Conservation (phyloP, 1,139 yeast genomes). For the Lodderomyces margitis region DNA sequence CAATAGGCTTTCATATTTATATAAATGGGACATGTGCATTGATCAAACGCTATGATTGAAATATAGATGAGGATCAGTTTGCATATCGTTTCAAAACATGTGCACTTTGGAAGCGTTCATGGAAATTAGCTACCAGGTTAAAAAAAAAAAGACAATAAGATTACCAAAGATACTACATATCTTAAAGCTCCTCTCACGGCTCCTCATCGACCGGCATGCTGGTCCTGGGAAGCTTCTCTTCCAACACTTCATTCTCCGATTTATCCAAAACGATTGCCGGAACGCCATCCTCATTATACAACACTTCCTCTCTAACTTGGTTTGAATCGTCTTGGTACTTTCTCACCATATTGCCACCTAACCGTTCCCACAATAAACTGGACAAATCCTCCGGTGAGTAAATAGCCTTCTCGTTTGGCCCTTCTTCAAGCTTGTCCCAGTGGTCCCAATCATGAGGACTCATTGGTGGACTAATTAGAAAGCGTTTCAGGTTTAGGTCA, state of each 20-base stretch:
- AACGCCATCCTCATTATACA: constrained; percentile 36
- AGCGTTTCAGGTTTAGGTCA: constrained; percentile 38
- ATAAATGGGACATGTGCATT: too few species aligned
- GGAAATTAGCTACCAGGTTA: too few species aligned
- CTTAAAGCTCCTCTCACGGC: too few species aligned
- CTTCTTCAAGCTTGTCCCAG: constrained; percentile 44
- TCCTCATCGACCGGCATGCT: constrained; percentile 20
- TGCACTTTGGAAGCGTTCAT: too few species aligned
- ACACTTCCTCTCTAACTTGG: constrained; percentile 16
- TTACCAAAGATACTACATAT: too few species aligned
- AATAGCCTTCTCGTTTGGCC: constrained; percentile 37
- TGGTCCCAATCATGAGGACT: constrained; percentile 52
- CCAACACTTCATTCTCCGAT: constrained; percentile 13
- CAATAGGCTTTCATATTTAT: too few species aligned
- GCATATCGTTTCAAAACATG: too few species aligned
- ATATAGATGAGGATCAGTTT: too few species aligned
- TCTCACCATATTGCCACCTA: constrained; percentile 41
- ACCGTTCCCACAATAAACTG: constrained; percentile 45
- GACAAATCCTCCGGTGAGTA: constrained; percentile 42
- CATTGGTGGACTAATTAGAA: constrained; percentile 48
- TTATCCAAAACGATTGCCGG: constrained; percentile 41
- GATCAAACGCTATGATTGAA: too few species aligned
- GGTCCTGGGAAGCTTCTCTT: constrained; percentile 15
- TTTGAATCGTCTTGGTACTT: constrained; percentile 24
- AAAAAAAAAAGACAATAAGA: too few species aligned